Conservation (phyloP, 2,329 filamentous ascomycete species). For the Xylariaceae sp. region DNA sequence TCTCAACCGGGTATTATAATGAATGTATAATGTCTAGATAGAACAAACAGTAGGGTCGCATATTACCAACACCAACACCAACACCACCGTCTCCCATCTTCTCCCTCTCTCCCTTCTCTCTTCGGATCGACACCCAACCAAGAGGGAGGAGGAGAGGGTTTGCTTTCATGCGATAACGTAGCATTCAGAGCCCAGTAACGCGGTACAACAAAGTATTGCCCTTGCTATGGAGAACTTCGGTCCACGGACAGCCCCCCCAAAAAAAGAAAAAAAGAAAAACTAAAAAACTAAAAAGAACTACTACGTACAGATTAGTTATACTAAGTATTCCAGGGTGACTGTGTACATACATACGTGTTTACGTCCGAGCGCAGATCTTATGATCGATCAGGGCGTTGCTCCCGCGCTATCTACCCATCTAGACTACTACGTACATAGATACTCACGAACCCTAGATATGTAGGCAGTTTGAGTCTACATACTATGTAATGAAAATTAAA, state of each 20-base stretch:
- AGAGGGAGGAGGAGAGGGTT: background rate
- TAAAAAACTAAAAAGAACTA: too few relatives aligned
- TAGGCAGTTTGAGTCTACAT: too few relatives aligned
- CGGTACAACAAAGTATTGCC: background rate
- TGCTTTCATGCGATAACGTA: background rate
- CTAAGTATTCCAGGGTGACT: too few relatives aligned
- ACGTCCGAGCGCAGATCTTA: background rate
- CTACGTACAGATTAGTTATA: too few relatives aligned
- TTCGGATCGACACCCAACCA: too few relatives aligned
- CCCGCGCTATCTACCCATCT: too few relatives aligned
- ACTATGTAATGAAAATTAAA: too few relatives aligned
- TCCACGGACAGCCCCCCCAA: background rate
- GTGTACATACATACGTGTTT: background rate
- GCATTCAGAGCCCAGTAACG: slow-evolving; percentile 4
- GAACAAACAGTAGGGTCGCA: background rate
- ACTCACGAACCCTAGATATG: too few relatives aligned
- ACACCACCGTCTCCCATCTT: too few relatives aligned
- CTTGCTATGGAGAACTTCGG: background rate
- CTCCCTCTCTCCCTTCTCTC: too few relatives aligned
- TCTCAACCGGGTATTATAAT: background rate
- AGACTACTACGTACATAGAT: too few relatives aligned
- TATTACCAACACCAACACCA: background rate
- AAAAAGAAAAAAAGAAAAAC: too few relatives aligned
- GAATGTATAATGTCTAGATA: background rate
- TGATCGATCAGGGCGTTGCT: background rate